Base-by-base conservation (phyloP, 192 early-diverging fungal species). In the Kappamyces sp. region DNA sequence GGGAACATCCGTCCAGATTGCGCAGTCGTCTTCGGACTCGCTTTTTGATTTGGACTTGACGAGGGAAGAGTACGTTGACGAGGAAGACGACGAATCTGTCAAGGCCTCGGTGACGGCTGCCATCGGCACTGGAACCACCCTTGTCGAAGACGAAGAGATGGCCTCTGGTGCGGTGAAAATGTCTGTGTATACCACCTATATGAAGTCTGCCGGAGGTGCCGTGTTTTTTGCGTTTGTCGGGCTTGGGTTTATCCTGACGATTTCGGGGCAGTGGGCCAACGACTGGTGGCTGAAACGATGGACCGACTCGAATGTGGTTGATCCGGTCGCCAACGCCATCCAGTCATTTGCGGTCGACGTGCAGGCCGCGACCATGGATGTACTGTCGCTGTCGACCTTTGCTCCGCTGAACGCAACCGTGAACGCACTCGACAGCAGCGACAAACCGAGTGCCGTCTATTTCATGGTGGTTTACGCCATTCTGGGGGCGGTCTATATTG, bases 231-330 rank as follows among this genome's bases (percentile, higher is more conserved):
- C 63, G 2, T 12, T 45, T 30, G 43, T 67, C 11, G 31, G 72
- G 35, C 6, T 67, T 29, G 37, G 40, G 6, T 42, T 62, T 45
- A 29, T 51, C 41, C 34, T 59, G 57, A 59, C 47, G 22, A 53
- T 34, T 45, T 57, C 49, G 34, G 61, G 54, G 36, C 40, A 55
- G 11, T 35, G 67, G 2, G 30, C 14, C 12, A 51, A 61, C 11
- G 60, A 70, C 61, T 73, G 66, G 67, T 79, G 76, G 75, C 38
- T 69, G 22, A 67, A 61, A n/a, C 39, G 40, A 43, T 76, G 69
- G 71, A 65, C 67, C 12, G 66, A 71, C 29, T 33, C 31, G 5
- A 62, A 49, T 39, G 59, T 22, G 6, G 48, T 15, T 32, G 22
- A 22, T 22, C 22, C 22, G 22, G 22, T 22, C 22, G 22, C 22